These are phyloP conservation scores for Hypoxylon fragiforme DNA, from an alignment of 495 filamentous ascomycete species.

Conservation along the genomic window DNA sequence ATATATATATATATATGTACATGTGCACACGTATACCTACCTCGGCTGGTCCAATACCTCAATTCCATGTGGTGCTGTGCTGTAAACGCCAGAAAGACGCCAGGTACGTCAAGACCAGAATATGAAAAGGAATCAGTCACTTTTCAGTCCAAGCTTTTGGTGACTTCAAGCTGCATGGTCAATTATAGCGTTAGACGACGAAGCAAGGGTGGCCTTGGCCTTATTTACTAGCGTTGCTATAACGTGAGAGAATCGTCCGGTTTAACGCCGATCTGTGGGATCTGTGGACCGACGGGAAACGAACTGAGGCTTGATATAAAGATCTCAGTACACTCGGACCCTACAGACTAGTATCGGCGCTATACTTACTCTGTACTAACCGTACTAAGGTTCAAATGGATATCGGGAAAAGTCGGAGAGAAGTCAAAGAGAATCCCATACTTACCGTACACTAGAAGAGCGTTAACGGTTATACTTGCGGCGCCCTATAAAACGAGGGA, in stretches of 20 bases:
- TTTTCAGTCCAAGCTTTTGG: conserved; percentile 20
- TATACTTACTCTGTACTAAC: conserved; percentile 29
- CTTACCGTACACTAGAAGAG: neutral
- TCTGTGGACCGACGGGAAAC: conserved; percentile 25
- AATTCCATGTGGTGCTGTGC: neutral
- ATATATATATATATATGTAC: neutral
- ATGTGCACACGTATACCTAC: neutral
- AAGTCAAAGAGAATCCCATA: conserved; percentile 1
- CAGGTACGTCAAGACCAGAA: conserved; percentile 27
- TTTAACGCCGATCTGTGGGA: conserved; percentile 31
- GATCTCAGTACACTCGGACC: conserved; percentile 14
- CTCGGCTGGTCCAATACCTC: neutral
- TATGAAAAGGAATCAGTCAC: conserved; percentile 19
- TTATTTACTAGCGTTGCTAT: conserved; percentile 2
- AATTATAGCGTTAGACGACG: conserved; percentile 23
- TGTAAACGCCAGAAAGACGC: too few relatives aligned
- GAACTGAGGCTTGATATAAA: neutral
- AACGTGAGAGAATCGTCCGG: conserved; percentile 30
- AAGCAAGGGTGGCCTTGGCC: conserved; percentile 24
- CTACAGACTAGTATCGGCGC: conserved; percentile 31
- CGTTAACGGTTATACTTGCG: neutral
- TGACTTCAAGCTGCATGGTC: conserved; percentile 30
- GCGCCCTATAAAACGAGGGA: neutral
- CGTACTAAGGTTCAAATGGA: conserved; percentile 20
- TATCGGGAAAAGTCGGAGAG: conserved; percentile 32